A percentile compares a stretch with the other conserved stretches of the same genome.
These are phyloP conservation scores for Neodidymelliopsis sp. DNA, from an alignment of 2,329 filamentous ascomycete species.

Conservation along the genomic window DNA sequence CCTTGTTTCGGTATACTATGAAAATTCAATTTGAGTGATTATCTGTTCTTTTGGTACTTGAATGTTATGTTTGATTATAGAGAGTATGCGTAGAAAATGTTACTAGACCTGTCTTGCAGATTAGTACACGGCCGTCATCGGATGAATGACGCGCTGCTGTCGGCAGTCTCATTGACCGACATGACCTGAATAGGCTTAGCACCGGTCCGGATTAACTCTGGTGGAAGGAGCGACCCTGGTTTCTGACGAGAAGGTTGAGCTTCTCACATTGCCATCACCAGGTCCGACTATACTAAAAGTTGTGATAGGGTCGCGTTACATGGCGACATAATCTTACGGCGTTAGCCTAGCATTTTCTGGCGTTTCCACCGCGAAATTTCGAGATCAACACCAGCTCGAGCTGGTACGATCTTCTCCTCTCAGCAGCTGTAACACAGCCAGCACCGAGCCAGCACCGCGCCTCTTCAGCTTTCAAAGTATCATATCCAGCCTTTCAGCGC, in stretches of 20 bases:
- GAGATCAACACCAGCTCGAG: conserved; percentile 29
- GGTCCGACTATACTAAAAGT: conserved; percentile 10
- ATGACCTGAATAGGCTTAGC: background rate
- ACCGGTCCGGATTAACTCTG: conserved; percentile 10
- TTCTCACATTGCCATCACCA: conserved; percentile 9
- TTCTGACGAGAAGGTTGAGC: conserved; percentile 11
- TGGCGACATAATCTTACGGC: conserved; percentile 25
- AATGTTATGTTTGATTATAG: too few species aligned
- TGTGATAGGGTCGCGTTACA: conserved; percentile 26
- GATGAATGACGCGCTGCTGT: conserved; percentile 10
- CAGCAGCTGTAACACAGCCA: conserved; percentile 27
- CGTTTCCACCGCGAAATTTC: conserved; percentile 21
- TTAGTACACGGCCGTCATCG: conserved; percentile 9
- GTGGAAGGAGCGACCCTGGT: conserved; percentile 11
- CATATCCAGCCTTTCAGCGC: conserved; percentile 28
- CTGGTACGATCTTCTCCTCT: conserved; percentile 31
- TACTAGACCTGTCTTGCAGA: too few species aligned
- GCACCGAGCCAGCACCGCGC: conserved; percentile 23
- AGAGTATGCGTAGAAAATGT: too few species aligned
- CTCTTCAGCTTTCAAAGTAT: conserved; percentile 12
- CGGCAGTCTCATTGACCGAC: conserved; percentile 6
- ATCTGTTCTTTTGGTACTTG: too few species aligned
- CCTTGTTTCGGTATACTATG: conserved; percentile 1
- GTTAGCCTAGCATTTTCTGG: conserved; percentile 20
- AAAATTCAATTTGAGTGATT: too few species aligned